Evolutionary conservation across 2,329 filamentous ascomycete species (phyloP).

Genomic region (Tolypocladium cylindrosporum): DNA sequence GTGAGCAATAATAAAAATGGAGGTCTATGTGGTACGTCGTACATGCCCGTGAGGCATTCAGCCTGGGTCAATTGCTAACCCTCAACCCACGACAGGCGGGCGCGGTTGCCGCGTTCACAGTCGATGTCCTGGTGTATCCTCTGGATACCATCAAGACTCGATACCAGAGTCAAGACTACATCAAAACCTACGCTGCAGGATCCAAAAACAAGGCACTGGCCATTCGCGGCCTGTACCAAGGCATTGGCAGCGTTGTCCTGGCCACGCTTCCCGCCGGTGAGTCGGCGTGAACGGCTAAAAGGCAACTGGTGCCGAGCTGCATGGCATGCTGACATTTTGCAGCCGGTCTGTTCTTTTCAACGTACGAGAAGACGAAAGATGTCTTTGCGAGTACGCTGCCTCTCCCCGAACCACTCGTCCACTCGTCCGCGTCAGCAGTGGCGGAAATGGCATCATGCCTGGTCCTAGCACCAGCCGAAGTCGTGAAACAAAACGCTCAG

Average conservation of each 20-base stretch:
- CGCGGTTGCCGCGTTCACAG: conserved; percentile 73
- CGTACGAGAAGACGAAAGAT: conserved; percentile 69
- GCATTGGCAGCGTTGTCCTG: conserved; percentile 73
- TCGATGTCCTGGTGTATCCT: conserved; percentile 79
- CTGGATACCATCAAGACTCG: conserved; percentile 86
- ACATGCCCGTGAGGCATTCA: not conserved
- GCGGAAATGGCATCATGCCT: conserved; percentile 80
- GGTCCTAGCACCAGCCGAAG: conserved; percentile 79
- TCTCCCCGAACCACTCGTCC: conserved; percentile 58
- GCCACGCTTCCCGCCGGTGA: conserved; percentile 80
- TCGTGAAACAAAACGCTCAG: conserved; percentile 90
- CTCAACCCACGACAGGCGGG: conserved; percentile 50
- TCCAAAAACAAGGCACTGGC: conserved; percentile 42
- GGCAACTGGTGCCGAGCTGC: not conserved
- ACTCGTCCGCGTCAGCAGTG: conserved; percentile 62
- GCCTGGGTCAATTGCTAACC: no score
- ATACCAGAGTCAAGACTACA: conserved; percentile 69
- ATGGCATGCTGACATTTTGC: not conserved
- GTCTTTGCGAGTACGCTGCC: conserved; percentile 42
- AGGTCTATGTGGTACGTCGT: conserved; percentile 20
- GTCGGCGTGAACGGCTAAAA: conserved; percentile 5
- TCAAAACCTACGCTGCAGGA: conserved; percentile 50
- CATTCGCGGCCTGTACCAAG: conserved; percentile 74
- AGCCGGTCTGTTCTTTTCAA: conserved; percentile 84
- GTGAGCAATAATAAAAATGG: conserved; percentile 7